phyloP scores from a whole-genome alignment of 2,329 filamentous ascomycete genomes.

The Apiospora koreana region DNA sequence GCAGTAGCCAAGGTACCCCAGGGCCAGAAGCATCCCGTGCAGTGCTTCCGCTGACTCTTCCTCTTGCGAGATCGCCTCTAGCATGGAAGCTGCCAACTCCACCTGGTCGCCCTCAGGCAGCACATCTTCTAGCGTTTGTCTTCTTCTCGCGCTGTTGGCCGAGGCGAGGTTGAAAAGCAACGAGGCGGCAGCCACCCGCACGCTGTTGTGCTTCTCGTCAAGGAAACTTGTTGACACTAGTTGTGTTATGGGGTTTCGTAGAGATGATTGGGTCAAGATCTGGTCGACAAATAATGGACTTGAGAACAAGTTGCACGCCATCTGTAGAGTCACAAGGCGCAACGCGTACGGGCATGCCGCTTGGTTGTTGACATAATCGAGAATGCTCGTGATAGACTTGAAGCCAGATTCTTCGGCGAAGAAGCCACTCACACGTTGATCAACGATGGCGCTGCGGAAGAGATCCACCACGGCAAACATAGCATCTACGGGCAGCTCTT shows the following conservation, averaged over 20 bases:
- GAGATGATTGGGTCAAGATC: slow-evolving; percentile 51
- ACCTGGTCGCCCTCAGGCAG: slow-evolving; percentile 73
- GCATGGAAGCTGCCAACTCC: slow-evolving; percentile 76
- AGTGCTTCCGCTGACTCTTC: slow-evolving; percentile 68
- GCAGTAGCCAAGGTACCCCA: slow-evolving; percentile 76
- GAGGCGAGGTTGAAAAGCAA: slow-evolving; percentile 81
- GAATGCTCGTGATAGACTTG: slow-evolving; percentile 61
- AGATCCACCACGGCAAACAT: slow-evolving; percentile 87
- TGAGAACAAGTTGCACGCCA: slow-evolving; percentile 83
- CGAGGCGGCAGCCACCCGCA: slow-evolving; percentile 79
- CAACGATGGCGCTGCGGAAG: slow-evolving; percentile 73
- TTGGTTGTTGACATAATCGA: slow-evolving; percentile 59
- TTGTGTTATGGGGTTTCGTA: slow-evolving; percentile 63
- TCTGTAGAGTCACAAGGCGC: slow-evolving; percentile 79
- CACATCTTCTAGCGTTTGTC: slow-evolving; percentile 55
- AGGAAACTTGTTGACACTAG: slow-evolving; percentile 78
- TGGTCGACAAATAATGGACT: slow-evolving; percentile 69
- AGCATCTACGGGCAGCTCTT: slow-evolving; percentile 59
- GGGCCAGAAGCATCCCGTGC: slow-evolving; percentile 72
- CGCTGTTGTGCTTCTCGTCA: slow-evolving; percentile 71
- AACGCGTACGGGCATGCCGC: slow-evolving; percentile 73
- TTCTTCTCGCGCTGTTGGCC: slow-evolving; percentile 66
- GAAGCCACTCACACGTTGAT: slow-evolving; percentile 77
- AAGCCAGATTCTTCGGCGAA: slow-evolving; percentile 76
- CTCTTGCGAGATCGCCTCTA: slow-evolving; percentile 70